phyloP scores from a whole-genome alignment of 2,329 filamentous ascomycete genomes.

The Fusarium graminum region DNA sequence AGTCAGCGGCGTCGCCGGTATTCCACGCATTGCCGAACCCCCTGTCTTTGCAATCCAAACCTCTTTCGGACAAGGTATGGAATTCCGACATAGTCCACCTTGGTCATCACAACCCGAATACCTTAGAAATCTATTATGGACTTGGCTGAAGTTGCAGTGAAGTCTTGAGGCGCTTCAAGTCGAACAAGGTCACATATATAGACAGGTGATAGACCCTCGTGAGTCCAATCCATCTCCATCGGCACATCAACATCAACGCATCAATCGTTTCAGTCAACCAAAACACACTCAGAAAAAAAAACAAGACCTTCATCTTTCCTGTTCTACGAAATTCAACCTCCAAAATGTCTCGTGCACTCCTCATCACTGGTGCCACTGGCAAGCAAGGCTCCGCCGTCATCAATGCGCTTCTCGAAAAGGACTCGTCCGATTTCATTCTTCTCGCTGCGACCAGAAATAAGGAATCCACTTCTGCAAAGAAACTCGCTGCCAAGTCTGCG shows the following conservation, averaged over 20 bases:
- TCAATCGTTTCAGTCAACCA: not conserved
- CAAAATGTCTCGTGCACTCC: constrained; percentile 36
- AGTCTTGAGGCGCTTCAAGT: not conserved
- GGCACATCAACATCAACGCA: not conserved
- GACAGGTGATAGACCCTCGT: accelerated
- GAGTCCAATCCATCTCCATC: not conserved
- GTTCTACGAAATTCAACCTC: too few relatives aligned
- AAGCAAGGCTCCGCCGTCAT: constrained; percentile 35
- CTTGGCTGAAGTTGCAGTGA: accelerated
- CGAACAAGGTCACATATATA: not conserved
- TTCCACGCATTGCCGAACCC: constrained; percentile 7
- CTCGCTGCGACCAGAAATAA: constrained; percentile 32
- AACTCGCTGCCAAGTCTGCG: constrained; percentile 13
- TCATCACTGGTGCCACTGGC: constrained; percentile 34
- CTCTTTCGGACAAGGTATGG: not conserved
- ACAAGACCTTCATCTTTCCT: accelerated
- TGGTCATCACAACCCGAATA: not conserved
- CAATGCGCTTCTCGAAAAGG: constrained; percentile 19
- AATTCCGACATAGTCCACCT: constrained; percentile 17
- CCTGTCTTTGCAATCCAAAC: not conserved
- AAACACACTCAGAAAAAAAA: not conserved
- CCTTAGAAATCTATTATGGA: not conserved
- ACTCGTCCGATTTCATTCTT: constrained; percentile 22
- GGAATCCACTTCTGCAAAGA: constrained; percentile 18
- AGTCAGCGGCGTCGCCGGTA: not conserved